These are phyloP conservation scores for Apophysomyces variabilis DNA, from an alignment of 371 early-diverging fungal species.

Conservation along the genomic window DNA sequence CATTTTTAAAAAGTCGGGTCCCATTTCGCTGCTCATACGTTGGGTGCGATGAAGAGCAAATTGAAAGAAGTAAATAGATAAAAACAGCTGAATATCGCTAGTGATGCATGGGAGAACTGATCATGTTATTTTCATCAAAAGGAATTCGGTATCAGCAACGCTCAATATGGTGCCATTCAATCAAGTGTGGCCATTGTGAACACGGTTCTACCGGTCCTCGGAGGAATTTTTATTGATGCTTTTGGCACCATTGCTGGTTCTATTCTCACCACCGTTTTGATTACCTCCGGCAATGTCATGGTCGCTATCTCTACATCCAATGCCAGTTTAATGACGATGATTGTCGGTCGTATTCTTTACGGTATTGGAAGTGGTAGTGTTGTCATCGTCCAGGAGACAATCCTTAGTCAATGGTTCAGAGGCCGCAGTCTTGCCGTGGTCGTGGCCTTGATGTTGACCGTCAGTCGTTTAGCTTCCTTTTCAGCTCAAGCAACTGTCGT, in stretches of 20 bases:
- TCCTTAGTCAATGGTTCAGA: slow-evolving; percentile 74
- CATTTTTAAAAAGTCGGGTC: slow-evolving; percentile 59
- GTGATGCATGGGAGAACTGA: too few relatives aligned
- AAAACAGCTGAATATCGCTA: background rate
- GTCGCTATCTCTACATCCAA: slow-evolving; percentile 64
- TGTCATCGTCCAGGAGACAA: slow-evolving; percentile 73
- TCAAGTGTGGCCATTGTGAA: slow-evolving; percentile 75
- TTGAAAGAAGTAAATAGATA: slow-evolving; percentile 60
- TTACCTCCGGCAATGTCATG: slow-evolving; percentile 63
- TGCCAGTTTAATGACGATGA: slow-evolving; percentile 62
- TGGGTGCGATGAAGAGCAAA: slow-evolving; percentile 70
- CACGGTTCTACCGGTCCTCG: slow-evolving; percentile 70
- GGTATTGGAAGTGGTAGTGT: slow-evolving; percentile 77
- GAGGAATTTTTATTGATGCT: slow-evolving; percentile 75
- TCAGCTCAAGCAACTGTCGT: slow-evolving; percentile 71
- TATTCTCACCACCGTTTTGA: slow-evolving; percentile 64
- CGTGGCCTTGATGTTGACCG: slow-evolving; percentile 69
- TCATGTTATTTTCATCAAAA: background rate
- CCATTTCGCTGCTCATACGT: slow-evolving; percentile 76
- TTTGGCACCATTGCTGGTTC: slow-evolving; percentile 73
- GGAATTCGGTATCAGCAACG: slow-evolving; percentile 71
- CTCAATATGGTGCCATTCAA: slow-evolving; percentile 74
- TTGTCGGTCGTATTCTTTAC: slow-evolving; percentile 69
- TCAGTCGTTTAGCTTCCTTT: slow-evolving; percentile 71
- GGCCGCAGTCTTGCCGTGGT: slow-evolving; percentile 67